Evolutionary conservation across 148 eudicot species (phyloP), one percentile per base, ranked within the genome.

Genomic region (Fagopyrum esculentum): DNA sequence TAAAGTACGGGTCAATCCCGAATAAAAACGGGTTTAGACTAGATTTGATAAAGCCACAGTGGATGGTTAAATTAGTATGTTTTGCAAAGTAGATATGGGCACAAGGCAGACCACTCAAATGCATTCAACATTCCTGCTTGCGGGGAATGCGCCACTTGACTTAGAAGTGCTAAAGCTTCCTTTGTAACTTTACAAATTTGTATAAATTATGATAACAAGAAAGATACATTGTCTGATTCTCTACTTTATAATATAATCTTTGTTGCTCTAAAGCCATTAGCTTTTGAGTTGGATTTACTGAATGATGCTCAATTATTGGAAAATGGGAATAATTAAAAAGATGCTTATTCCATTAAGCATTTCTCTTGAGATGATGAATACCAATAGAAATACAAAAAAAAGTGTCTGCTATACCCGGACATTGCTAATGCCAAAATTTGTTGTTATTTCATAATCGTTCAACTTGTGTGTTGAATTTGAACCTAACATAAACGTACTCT

Each of bases 331-430:
- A 40, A 43, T 66, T 59, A 63, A 9, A 45, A 76, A 81, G 82
- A 76, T 74, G 78, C 80, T 79, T 78, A 76, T 74, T 81, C 70
- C 26, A 12, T 80, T 78, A 77, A 80, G 75, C 55, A 63, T 15
- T 22, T 63, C 68, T 69, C 78, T 78, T 70, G 81, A 81, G 72
- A 78, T 35, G 69, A 74, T 73, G 80, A 76, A 76, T 50, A 78
- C 76, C 74, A 68, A 35, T 35, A 35, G 2, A 11, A 45, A 71
- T 72, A 74, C n/a, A 66, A 63, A 78, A 74, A 64, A 64, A 74
- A 44, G 11, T 83, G 86, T 83, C 83, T 83, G 83, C 83, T 80
- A 80, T 75, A 73, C 75, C 73, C 55, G 69, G 79, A 82, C 85
- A 74, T 6, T 66, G 71, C 43, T 66, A 66, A 40, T 66, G 47